phyloP scores from a whole-genome alignment of 495 filamentous ascomycete species.

The Aspergillus indologenus region DNA sequence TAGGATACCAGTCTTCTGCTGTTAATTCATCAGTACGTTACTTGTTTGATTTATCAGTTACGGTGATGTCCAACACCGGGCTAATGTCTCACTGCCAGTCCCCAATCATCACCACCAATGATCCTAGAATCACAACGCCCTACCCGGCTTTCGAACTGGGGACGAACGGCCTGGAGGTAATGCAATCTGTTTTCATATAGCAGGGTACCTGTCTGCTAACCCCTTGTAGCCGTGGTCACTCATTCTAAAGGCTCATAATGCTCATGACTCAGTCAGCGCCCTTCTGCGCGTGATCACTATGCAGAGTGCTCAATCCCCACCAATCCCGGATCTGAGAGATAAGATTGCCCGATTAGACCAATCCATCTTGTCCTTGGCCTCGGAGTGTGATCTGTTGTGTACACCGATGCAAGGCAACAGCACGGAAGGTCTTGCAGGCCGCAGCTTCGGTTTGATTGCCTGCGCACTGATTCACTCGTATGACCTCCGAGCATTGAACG shows the following conservation, averaged over 20 bases:
- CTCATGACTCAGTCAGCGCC: background rate
- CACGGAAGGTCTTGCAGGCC: background rate
- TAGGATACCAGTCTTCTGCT: background rate
- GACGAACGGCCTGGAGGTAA: background rate
- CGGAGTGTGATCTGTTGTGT: background rate
- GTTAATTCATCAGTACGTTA: background rate
- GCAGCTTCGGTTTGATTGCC: background rate
- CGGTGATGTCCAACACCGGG: background rate
- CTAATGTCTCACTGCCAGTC: slow-evolving; percentile 17
- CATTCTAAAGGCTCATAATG: background rate
- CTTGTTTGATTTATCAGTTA: no score
- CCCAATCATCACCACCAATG: slow-evolving; percentile 39
- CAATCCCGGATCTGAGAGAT: background rate
- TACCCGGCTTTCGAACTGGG: slow-evolving; percentile 24
- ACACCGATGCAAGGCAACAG: background rate
- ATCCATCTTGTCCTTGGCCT: background rate
- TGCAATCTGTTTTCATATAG: background rate
- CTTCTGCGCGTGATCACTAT: background rate
- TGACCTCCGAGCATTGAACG: background rate
- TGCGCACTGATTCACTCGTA: background rate
- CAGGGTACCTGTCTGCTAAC: background rate
- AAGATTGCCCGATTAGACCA: background rate
- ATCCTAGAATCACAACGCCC: slow-evolving; percentile 43
- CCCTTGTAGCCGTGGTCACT: slow-evolving; percentile 3
- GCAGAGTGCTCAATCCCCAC: background rate